Evolutionary conservation across 352 stramenopile genomes (phyloP).

Genomic region (Pythium diclinum): DNA sequence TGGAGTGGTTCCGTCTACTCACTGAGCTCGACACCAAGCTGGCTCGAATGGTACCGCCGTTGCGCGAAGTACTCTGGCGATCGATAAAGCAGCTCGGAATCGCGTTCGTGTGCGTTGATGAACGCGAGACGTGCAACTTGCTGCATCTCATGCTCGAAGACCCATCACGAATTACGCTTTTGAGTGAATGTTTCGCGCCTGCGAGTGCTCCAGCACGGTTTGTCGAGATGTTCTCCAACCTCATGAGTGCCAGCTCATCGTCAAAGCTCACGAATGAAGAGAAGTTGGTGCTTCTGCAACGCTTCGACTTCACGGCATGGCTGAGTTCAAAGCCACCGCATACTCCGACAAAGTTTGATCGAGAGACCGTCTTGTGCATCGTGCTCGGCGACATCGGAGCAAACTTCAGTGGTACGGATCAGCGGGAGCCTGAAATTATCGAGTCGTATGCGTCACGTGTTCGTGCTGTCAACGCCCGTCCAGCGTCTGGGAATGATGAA

Average conservation of each 20-base stretch:
- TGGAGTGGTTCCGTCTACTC: constrained; percentile 81
- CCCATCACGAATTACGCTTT: constrained; percentile 67
- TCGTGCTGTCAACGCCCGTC: background rate
- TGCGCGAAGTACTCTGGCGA: constrained; percentile 80
- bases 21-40: constrained; percentile 81
- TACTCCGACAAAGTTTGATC: constrained; percentile 71
- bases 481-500: constrained; percentile 2
- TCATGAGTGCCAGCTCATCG: constrained; percentile 73
- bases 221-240: constrained; percentile 85
- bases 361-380: constrained; percentile 77
- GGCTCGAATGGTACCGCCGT: constrained; percentile 70
- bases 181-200: constrained; percentile 83
- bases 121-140: constrained; percentile 75
- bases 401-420: constrained; percentile 8
- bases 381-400: constrained; percentile 66
- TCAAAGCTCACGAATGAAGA: constrained; percentile 69
- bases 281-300: constrained; percentile 61
- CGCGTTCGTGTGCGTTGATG: constrained; percentile 78
- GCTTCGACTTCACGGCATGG: constrained; percentile 80
- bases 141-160: constrained; percentile 86
- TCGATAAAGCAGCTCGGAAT: constrained; percentile 80
- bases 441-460: background rate
- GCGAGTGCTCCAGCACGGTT: constrained; percentile 67
- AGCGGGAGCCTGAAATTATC: background rate
- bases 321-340: constrained; percentile 49